Base-by-base conservation (phyloP, 2,329 filamentous ascomycete genomes). In the Knufia fluminis region DNA sequence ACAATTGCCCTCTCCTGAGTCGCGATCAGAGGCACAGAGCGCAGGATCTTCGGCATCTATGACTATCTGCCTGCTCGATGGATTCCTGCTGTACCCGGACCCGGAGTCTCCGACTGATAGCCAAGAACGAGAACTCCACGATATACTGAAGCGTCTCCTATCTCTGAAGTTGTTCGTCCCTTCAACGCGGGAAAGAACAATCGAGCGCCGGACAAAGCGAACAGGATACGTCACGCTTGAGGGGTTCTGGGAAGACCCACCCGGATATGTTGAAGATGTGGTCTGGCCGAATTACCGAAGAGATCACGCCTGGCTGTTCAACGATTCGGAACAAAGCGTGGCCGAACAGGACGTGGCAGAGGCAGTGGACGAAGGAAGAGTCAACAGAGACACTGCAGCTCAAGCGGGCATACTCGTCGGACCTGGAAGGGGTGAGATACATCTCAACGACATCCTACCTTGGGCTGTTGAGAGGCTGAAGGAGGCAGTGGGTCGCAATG, bases 261-360 rank as follows among this genome's bases (percentile, higher is more conserved):
- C 88, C 0, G 90, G 87, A 0, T 98, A 97, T 64, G 89, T 97
- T 32, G 90, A 97, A 64, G 79, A 85, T 63, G 78, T 98, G 48
- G 92, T 98, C 3, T 98, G 92, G 92, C 91, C 91, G 2, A 91
- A 94, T 60, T 97, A 96, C 66, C 86, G 85, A 2, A 73, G 77
- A 47, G 80, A 88, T 59, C 90, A 97, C 68, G 71, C 72, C 19
- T 94, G 86, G 75, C 71, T 98, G 64, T 92, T 96, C 62, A 67
- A 82, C 55, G 68, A 26, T n/a, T 16, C 40, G 26, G 26, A 28
- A 6, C 26, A 28, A 12, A 19, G 71, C 6, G 83, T 79, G 0
- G 71, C 90, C 62, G 85, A 87, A 1, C 65, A 87, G 76, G 14
- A 55, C 74, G 49, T 35, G 14, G 26, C 24, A 24, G 41, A 38